Percentiles rank a stretch among this genome's conserved stretches.
phyloP scores from a whole-genome alignment of 2,329 filamentous ascomycete genomes.

The Onygena corvina region DNA sequence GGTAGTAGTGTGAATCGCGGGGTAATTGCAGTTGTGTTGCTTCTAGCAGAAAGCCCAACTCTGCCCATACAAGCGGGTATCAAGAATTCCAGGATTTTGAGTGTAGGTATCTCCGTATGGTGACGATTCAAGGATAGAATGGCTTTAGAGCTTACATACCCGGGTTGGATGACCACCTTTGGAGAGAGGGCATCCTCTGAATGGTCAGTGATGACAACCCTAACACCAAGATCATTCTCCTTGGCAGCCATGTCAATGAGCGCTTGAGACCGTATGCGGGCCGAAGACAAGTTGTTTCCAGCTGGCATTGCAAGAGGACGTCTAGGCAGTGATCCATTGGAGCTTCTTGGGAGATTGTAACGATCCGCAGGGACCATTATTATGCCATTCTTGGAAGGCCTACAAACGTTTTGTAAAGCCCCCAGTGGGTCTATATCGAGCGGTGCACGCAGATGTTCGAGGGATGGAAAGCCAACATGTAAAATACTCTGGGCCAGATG shows the following conservation, averaged over 20 bases:
- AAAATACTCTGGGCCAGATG: slow-evolving; percentile 36
- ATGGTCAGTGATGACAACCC: slow-evolving; percentile 32
- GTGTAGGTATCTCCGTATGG: slow-evolving; percentile 8
- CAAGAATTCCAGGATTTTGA: slow-evolving; percentile 31
- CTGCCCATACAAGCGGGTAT: slow-evolving; percentile 35
- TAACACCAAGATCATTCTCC: slow-evolving; percentile 31
- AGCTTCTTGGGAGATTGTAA: slow-evolving; percentile 33
- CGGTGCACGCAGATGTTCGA: slow-evolving; percentile 33
- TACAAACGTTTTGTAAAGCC: slow-evolving; percentile 34
- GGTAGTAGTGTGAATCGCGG: slow-evolving; percentile 33
- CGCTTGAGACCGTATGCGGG: slow-evolving; percentile 35
- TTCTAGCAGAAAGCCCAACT: slow-evolving; percentile 13
- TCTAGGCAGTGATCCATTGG: slow-evolving; percentile 31
- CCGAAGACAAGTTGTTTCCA: slow-evolving; percentile 34
- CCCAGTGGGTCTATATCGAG: slow-evolving; percentile 35
- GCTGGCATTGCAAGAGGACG: slow-evolving; percentile 31
- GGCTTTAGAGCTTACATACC: slow-evolving; percentile 21
- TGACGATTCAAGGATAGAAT: slow-evolving; percentile 10
- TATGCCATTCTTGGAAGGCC: slow-evolving; percentile 28
- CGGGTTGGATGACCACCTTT: slow-evolving; percentile 11
- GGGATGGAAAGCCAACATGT: slow-evolving; percentile 31
- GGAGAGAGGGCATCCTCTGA: slow-evolving; percentile 27
- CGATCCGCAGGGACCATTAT: slow-evolving; percentile 31
- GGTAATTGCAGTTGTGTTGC: slow-evolving; percentile 6
- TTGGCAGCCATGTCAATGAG: slow-evolving; percentile 35